Conservation (phyloP, 1,284 basidiomycete species). For the Somion occarium region DNA sequence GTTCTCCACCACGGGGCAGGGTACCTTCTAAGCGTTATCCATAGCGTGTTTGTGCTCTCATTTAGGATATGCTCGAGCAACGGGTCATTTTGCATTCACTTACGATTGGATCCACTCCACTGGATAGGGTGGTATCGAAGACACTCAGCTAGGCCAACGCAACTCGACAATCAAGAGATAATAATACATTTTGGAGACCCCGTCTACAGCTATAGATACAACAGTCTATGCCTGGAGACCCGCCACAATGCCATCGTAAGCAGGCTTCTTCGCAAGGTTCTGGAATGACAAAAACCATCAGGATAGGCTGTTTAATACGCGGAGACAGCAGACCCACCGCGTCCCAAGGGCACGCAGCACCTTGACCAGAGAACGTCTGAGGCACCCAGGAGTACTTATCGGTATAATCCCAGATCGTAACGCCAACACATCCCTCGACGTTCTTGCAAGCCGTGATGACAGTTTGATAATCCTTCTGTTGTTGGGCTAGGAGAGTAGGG, state of each 20-base stretch:
- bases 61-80: too few species aligned
- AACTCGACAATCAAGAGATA: too few species aligned
- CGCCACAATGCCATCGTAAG: constrained; percentile 3
- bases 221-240: constrained; percentile 1
- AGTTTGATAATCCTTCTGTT: constrained; percentile 42
- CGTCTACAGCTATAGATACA: too few species aligned
- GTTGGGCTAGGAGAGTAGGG: constrained; percentile 39
- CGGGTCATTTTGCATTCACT: too few species aligned
- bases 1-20: too few species aligned
- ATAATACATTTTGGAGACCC: too few species aligned
- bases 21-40: too few species aligned
- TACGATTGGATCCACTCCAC: too few species aligned
- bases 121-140: too few species aligned
- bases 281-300: neutral
- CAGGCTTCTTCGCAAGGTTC: constrained; percentile 8
- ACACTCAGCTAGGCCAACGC: too few species aligned
- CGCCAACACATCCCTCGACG: constrained; percentile 38
- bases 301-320: neutral
- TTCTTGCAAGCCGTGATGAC: constrained; percentile 41
- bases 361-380: constrained; percentile 30
- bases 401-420: constrained; percentile 49
- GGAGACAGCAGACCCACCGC: constrained; percentile 16
- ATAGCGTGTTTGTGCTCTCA: too few species aligned
- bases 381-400: constrained; percentile 38
- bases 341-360: constrained; percentile 32